Base-by-base conservation (phyloP, 2,329 filamentous ascomycete genomes). In the Dothiorella sarmentorum region DNA sequence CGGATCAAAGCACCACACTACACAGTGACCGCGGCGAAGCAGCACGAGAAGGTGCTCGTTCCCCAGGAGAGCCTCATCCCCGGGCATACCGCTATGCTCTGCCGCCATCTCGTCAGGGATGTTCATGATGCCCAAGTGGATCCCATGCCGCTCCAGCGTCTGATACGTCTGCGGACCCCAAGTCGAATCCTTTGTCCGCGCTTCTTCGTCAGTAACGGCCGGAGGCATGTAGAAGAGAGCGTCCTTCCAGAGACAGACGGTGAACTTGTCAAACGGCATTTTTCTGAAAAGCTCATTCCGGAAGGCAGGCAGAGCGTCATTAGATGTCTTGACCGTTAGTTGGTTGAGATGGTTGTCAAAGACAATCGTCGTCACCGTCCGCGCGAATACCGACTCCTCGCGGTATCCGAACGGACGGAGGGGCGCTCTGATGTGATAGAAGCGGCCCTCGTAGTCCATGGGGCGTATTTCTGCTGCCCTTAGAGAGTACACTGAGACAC, bases 1-100 rank as follows among this genome's bases (percentile, higher is more conserved):
- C 43, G 53, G 40, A 37, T 62, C 61, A 18, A 62, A 62, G 43
- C 45, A 53, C 47, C 49, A 60, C 27, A 62, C 47, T 7, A 45
- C 26, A 13, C 59, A 33, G n/a, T 22, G 37, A 2, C 40, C 29
- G 15, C 13, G n/a, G 2, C 35, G 42, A 18, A 59, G 33, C 10
- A 49, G 31, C 11, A 59, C 55, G 7, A 62, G 11, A 9, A 59
- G 60, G 27, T 44, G 43, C 31, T 61, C 61, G 52, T 61, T 52
- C 2, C 56, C 56, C 10, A 57, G 20, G 6, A 58, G 49, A 7
- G n/a, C 37, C 22, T 53, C 33, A 22, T 53, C 49, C 9, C 49
- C 49, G 2, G 49, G 49, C 49, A 53, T 53, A 9, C 49, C 49
- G 15, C 49, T 53, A 11, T 53, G 49, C 33, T 53, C 49, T 17